Base-by-base conservation (phyloP, 208 protist genomes). In the Trypanosoma rangeli region DNA sequence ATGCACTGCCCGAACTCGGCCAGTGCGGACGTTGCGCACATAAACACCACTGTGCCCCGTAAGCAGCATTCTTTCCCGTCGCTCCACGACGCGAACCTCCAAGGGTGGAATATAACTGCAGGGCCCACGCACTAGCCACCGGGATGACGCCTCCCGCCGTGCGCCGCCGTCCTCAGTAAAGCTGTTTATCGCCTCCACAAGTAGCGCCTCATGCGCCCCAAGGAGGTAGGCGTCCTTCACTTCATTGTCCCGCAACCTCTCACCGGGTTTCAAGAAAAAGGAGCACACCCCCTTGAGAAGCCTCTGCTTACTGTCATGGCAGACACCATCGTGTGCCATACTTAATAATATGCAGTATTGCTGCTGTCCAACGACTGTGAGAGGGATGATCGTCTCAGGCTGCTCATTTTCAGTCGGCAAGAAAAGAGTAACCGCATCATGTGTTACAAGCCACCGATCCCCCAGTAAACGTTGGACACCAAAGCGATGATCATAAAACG, bases 1-100 rank as follows among this genome's bases (percentile, higher is more conserved):
- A 52, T 79, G 74, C 31, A 89, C 79, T 16, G 69, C 76, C 60
- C 78, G 53, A 18, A 94, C 64, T n/a, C 79, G 44, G 52, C 96
- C 96, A 8, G 95, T 95, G 39, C 79, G 78, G 31, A 76, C 83
- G 76, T 99, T 93, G 37, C 94, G 87, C 58, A 99, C 92, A 82
- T 99, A 99, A 49, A 99, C 97, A 59, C 96, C 98, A 59, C 97
- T 82, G 81, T 98, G 96, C 18, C 91, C 79, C 61, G 96, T 86
- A n/a, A 98, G 80, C 44, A 87, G 71, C 26, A 99, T 97, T 26
- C 92, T 63, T 28, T 68, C 79, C 12, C 97, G 87, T 33, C 80
- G 86, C 72, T 98, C 92, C 46, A 98, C 24, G 13, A 99, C 93
- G 15, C 85, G 71, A n/a, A 98, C 93, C 42, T 90, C 73, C 29